phyloP scores from a whole-genome alignment of 192 early-diverging fungal species.

The Polychytrium aggregatum region DNA sequence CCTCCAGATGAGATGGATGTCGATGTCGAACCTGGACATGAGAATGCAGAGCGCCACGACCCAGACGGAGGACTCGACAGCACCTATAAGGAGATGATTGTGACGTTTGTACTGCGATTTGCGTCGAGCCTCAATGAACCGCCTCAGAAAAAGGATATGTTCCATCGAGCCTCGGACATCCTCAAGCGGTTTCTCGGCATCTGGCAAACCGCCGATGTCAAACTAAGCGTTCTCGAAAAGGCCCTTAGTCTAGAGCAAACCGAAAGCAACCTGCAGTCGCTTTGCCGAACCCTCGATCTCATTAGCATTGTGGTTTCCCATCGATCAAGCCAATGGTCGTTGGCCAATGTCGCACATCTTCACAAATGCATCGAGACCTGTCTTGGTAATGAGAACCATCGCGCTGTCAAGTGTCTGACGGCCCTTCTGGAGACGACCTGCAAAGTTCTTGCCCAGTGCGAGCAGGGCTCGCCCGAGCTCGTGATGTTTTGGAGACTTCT shows the following conservation, averaged over 20 bases:
- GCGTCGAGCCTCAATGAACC: slow-evolving; percentile 47
- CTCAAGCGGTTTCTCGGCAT: slow-evolving; percentile 52
- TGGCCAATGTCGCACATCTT: slow-evolving; percentile 48
- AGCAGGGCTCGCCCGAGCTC: too few relatives aligned
- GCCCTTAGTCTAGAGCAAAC: slow-evolving; percentile 44
- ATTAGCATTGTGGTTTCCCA: slow-evolving; percentile 48
- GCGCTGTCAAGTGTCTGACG: slow-evolving; percentile 58
- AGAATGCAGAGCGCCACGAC: slow-evolving; percentile 1
- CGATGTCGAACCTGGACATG: slow-evolving; percentile 10
- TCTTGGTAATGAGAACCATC: slow-evolving; percentile 62
- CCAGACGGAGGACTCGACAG: too few relatives aligned
- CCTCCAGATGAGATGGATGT: slow-evolving; percentile 15
- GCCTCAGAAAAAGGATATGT: slow-evolving; percentile 27
- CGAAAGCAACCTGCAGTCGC: slow-evolving; percentile 36
- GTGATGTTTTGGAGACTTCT: too few relatives aligned
- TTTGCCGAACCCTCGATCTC: slow-evolving; percentile 61
- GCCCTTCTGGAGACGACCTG: too few relatives aligned
- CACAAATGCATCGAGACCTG: slow-evolving; percentile 57
- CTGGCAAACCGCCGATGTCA: slow-evolving; percentile 65
- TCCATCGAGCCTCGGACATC: slow-evolving; percentile 54
- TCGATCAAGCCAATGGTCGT: slow-evolving; percentile 52
- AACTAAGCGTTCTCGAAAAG: slow-evolving; percentile 56
- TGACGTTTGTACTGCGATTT: slow-evolving; percentile 35
- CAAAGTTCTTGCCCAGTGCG: too few relatives aligned
- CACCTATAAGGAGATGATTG: slow-evolving; percentile 17